Evolutionary conservation across 148 eudicot species (phyloP).

Genomic region (Chenopodium berlandieri): DNA sequence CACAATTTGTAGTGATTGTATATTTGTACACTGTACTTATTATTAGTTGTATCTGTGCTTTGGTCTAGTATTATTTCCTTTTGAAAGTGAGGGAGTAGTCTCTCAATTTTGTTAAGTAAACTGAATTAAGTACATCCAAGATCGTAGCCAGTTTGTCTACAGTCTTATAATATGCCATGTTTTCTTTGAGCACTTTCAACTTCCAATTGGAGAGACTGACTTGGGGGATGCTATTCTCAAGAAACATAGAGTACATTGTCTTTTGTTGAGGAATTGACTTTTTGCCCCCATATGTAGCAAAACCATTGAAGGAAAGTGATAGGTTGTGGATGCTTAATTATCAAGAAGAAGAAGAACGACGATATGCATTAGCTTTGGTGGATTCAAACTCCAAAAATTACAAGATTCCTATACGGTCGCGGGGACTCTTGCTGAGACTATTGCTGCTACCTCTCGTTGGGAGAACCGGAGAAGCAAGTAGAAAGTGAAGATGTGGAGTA

Average conservation of each 20-base stretch:
- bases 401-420: constrained; percentile 56
- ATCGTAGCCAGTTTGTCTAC: not conserved
- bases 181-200: constrained; percentile 1
- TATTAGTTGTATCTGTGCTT: too few relatives aligned
- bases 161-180: not conserved
- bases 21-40: too few relatives aligned
- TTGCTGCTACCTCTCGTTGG: constrained; percentile 89
- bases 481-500: constrained; percentile 52
- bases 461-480: constrained; percentile 59
- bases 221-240: constrained; percentile 77
- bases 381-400: constrained; percentile 31
- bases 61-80: not conserved
- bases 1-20: too few relatives aligned
- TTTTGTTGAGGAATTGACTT: constrained; percentile 95
- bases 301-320: constrained; percentile 61
- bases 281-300: constrained; percentile 65
- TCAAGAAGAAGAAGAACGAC: constrained; percentile 69
- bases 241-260: constrained; percentile 88
- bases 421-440: constrained; percentile 88
- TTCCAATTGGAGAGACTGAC: constrained; percentile 64
- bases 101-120: not conserved
- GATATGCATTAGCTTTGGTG: constrained; percentile 43
- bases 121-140: constrained; percentile 1
- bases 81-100: not conserved
- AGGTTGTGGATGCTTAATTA: constrained; percentile 41